These are phyloP conservation scores for Ceratobasidium papillatum DNA, from an alignment of 1,284 basidiomycete genomes.

Conservation along the genomic window DNA sequence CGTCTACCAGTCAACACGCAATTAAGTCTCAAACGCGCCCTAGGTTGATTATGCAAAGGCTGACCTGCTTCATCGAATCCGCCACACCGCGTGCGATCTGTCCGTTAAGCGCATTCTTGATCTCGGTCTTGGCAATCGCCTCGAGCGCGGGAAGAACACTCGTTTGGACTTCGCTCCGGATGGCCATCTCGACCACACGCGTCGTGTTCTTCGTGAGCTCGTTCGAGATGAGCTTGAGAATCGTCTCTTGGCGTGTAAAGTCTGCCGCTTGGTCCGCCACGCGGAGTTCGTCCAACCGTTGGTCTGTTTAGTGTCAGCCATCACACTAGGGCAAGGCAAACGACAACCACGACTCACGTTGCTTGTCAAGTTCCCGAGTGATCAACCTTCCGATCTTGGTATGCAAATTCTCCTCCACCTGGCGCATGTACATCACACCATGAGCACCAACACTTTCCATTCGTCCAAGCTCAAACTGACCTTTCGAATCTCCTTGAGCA, in stretches of 20 bases:
- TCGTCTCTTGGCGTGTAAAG: conserved; percentile 82
- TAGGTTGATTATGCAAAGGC: conserved; percentile 47
- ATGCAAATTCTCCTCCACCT: conserved; percentile 80
- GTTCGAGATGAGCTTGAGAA: conserved; percentile 82
- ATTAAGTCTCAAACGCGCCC: too few relatives aligned
- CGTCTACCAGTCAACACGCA: conserved; percentile 65
- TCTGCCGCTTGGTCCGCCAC: conserved; percentile 77
- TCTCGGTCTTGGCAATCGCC: conserved; percentile 78
- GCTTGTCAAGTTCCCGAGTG: conserved; percentile 85
- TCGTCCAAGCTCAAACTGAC: conserved; percentile 20
- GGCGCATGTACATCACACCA: conserved; percentile 48
- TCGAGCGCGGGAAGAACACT: conserved; percentile 81
- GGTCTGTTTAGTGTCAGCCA: conserved; percentile 59
- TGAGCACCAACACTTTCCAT: neutral
- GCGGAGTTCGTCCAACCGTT: conserved; percentile 80
- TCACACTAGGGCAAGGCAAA: conserved; percentile 2
- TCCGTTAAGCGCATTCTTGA: conserved; percentile 74
- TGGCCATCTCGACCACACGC: conserved; percentile 82
- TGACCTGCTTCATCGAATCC: conserved; percentile 75
- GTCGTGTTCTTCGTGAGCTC: conserved; percentile 85
- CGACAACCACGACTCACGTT: conserved; percentile 62
- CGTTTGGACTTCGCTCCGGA: conserved; percentile 79
- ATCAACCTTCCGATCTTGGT: conserved; percentile 75
- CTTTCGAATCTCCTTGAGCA: conserved; percentile 73
- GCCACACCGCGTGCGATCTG: conserved; percentile 76